Evolutionary conservation across 176 grass and related monocot genomes (phyloP).

Genomic region (Pharus latifolius): DNA sequence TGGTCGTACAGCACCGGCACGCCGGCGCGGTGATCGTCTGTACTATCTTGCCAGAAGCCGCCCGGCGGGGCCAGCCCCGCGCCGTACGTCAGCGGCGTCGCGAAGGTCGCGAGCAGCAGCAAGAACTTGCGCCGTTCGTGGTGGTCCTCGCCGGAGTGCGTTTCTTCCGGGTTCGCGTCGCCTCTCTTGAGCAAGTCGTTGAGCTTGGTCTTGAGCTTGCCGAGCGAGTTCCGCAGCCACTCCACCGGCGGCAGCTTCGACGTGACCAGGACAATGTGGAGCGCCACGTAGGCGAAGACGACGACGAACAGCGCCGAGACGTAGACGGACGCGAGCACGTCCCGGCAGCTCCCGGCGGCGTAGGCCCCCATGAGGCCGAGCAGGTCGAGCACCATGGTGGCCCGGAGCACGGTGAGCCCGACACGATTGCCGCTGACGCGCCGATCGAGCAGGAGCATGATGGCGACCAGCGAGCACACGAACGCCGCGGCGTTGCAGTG

Average conservation of each 20-base stretch:
- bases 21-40: not conserved
- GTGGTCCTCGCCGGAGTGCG: not conserved
- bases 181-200: too few relatives aligned
- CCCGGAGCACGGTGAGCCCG: not conserved
- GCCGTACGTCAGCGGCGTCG: conserved; percentile 22
- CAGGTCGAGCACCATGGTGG: not conserved
- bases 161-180: not conserved
- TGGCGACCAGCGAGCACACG: not conserved
- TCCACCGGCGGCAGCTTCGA: not conserved
- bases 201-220: too few relatives aligned
- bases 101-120: conserved; percentile 15
- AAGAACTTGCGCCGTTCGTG: conserved; percentile 5
- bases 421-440: too few relatives aligned
- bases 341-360: not conserved
- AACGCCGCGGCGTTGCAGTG: conserved; percentile 8
- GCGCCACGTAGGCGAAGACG: not conserved
- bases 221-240: not conserved
- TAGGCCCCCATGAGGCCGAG: not conserved
- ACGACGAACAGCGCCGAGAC: not conserved
- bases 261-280: not conserved
- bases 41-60: conserved; percentile 1
- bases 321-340: not conserved
- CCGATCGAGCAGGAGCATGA: not conserved
- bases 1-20: not conserved
- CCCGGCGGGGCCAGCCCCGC: conserved; percentile 18